Evolutionary conservation across 2,329 filamentous ascomycete genomes (phyloP), one percentile per base, ranked within the genome.

Genomic region (Talaromyces amestolkiae): DNA sequence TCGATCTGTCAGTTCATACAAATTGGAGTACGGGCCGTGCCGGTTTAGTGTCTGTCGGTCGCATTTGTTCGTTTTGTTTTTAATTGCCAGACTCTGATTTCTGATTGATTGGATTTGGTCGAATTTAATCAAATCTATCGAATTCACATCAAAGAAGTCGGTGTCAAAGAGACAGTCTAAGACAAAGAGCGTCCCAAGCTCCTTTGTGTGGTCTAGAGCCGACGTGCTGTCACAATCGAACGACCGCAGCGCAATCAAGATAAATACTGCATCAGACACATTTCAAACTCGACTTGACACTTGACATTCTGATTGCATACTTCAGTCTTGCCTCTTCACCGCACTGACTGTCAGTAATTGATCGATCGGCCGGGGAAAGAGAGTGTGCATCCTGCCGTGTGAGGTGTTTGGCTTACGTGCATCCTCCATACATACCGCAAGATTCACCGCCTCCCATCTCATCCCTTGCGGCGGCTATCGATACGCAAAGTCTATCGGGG

Each of bases 381-480:
- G 56, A 31, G 31, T 19, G 51, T 54, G 51, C 51, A 54, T 54
- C 51, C 51, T 35, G 51, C 51, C 31, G 51, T 54, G 51, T 37
- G 51, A 54, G 51, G 51, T 54, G 51, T 54, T 35, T 54, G 51
- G 27, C 24, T 2, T 33, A 31, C 27, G 17, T 53, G 31, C 51
- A 54, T 54, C 43, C 27, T 31, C 27, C 27, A 31, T 31, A 31
- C 51, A 54, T 54, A 61, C 59, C 59, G 59, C 58, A 31, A 60
- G 58, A 47, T 45, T 33, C 39, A 61, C 58, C 58, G 58, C 59
- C 22, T 24, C 27, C 58, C 35, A 37, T 61, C 58, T 61, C 58
- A 49, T 47, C 58, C 61, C 61, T 63, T 63, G 61, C 61, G 39
- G 47, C 61, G 61, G 61, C 37, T 63, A 56, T 58, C 61, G 61